These are phyloP conservation scores for Ceratocystis huliohia DNA, from an alignment of 2,329 filamentous ascomycete genomes.

Conservation along the genomic window DNA sequence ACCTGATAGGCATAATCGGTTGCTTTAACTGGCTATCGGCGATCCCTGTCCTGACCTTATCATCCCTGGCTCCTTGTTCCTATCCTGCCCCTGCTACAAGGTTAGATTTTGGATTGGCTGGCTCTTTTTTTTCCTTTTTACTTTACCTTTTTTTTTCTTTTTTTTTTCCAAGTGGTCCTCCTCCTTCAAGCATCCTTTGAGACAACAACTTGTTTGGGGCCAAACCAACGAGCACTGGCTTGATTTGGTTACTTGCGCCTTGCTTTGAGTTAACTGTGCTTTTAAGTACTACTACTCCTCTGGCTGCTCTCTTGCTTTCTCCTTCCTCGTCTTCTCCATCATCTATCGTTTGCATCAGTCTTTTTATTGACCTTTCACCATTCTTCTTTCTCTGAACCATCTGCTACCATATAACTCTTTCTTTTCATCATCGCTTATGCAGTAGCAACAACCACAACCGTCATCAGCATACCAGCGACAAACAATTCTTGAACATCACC, in stretches of 20 bases:
- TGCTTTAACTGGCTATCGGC: constrained; percentile 10
- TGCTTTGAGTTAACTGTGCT: background rate
- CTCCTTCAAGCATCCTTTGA: background rate
- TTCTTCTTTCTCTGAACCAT: background rate
- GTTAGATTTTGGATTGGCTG: background rate
- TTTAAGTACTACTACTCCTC: background rate
- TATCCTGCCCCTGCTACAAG: background rate
- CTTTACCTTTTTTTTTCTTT: background rate
- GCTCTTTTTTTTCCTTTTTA: background rate
- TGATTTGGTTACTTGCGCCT: background rate
- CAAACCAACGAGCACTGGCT: background rate
- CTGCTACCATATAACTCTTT: background rate
- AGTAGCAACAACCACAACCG: background rate
- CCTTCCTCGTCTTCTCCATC: background rate
- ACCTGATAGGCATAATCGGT: constrained; percentile 9
- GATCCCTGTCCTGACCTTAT: constrained; percentile 4
- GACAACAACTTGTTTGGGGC: background rate
- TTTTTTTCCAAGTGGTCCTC: background rate
- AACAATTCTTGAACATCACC: background rate
- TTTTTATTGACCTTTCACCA: background rate
- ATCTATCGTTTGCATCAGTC: background rate
- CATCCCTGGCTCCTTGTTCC: background rate
- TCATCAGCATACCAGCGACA: background rate
- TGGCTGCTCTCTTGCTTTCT: background rate
- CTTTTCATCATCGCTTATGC: background rate